phyloP scores from a whole-genome alignment of 2,329 filamentous ascomycete species.

The Pseudocercospora vitis region DNA sequence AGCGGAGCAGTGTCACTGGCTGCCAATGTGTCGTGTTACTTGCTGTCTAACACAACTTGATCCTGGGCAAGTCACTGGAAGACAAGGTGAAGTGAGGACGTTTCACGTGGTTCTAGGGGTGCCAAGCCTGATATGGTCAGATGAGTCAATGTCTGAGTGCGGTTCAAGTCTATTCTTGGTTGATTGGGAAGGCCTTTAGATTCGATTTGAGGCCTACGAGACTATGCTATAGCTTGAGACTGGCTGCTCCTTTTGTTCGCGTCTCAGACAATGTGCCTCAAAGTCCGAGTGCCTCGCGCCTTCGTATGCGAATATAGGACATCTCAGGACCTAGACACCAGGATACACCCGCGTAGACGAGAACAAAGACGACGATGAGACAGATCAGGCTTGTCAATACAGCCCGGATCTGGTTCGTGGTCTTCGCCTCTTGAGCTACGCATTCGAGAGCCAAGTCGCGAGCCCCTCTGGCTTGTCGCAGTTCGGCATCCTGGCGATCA shows the following conservation, averaged over 20 bases:
- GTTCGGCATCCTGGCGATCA: conserved; percentile 2
- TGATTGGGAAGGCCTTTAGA: too few relatives aligned
- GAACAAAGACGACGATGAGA: background rate
- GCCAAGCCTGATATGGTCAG: conserved; percentile 6
- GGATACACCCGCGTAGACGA: conserved; percentile 13
- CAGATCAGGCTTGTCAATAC: background rate
- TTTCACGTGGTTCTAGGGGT: conserved; percentile 9
- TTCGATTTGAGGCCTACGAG: too few relatives aligned
- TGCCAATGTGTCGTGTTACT: conserved; percentile 6
- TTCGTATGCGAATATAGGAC: conserved; percentile 17
- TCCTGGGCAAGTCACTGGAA: conserved; percentile 11
- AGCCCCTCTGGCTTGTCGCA: background rate
- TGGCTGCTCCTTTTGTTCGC: background rate
- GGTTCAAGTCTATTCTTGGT: background rate
- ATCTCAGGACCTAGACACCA: conserved; percentile 18
- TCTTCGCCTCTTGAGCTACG: background rate
- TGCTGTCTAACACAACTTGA: conserved; percentile 7
- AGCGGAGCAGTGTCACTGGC: conserved; percentile 4
- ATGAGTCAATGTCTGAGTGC: conserved; percentile 10
- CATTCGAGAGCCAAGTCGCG: background rate
- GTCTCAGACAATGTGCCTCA: background rate
- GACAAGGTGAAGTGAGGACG: conserved; percentile 2
- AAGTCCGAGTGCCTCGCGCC: conserved; percentile 10
- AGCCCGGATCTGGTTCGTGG: background rate
- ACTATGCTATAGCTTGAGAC: too few relatives aligned